These are phyloP conservation scores for Rhodotorula sp. DNA, from an alignment of 1,284 basidiomycete genomes.

Conservation along the genomic window DNA sequence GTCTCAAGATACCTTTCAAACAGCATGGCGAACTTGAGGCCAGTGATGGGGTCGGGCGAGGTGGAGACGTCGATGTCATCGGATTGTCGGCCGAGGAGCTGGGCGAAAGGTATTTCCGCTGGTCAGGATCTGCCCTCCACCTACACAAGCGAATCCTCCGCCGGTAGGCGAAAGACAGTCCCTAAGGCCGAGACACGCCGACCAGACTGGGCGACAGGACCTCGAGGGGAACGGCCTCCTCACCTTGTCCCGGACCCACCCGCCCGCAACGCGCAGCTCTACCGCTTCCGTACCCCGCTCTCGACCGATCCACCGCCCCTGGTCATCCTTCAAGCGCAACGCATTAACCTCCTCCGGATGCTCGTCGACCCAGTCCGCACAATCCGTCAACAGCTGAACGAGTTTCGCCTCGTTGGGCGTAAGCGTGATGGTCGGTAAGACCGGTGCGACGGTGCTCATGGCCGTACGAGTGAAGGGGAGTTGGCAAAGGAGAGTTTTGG, in stretches of 20 bases:
- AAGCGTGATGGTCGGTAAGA: slow-evolving; percentile 21
- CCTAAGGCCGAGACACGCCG: not conserved
- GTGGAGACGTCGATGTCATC: slow-evolving; percentile 95
- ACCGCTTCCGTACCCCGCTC: slow-evolving; percentile 26
- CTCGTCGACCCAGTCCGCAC: slow-evolving; percentile 34
- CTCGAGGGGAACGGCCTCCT: slow-evolving; percentile 29
- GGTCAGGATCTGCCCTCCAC: not conserved
- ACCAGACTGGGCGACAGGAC: not conserved
- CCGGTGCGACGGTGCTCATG: not conserved
- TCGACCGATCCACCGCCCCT: slow-evolving; percentile 28
- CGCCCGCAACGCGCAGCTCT: slow-evolving; percentile 44
- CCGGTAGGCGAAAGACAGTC: not conserved
- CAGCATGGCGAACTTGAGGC: slow-evolving; percentile 79
- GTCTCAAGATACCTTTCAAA: slow-evolving; percentile 67
- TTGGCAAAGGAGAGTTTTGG: not conserved
- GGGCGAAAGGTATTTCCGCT: slow-evolving; percentile 7
- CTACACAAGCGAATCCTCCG: not conserved
- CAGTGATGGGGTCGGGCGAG: slow-evolving; percentile 71
- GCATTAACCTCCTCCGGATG: slow-evolving; percentile 32
- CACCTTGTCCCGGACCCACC: slow-evolving; percentile 71
- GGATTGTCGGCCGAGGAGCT: slow-evolving; percentile 80
- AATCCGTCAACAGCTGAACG: slow-evolving; percentile 24
- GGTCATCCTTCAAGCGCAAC: slow-evolving; percentile 22
- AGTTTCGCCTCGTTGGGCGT: slow-evolving; percentile 20
- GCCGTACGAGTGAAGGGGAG: not conserved